Base-by-base conservation (phyloP, 768 basidiomycete genomes). In the Mycena latifolia region DNA sequence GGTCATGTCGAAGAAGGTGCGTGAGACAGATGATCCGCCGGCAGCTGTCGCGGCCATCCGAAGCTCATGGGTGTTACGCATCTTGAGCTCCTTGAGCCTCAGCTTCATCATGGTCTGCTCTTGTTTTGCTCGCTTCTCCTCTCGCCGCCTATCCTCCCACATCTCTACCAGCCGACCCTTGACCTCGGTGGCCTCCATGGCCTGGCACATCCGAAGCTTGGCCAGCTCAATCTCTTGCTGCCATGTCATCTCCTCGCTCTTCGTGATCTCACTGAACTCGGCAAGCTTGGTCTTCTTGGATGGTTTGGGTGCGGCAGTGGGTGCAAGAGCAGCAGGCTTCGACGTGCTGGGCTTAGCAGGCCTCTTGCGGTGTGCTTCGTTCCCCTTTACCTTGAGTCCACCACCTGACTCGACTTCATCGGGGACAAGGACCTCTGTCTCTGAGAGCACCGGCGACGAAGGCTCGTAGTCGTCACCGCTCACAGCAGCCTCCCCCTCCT, bases 261-360 rank as follows among this genome's bases (percentile, higher is more conserved):
- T 47, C 46, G 46, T 24, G 5, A 47, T 47, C 25, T 47, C 20
- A 10, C 20, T 43, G 20, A 43, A 43, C 41, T 43, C 41, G 41
- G 41, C 41, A 5, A 43, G 18, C 45, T 58, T 58, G 10, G 45
- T 25, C 56, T 58, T 58, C 46, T 58, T 58, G n/a, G n/a, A n/a
- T 6, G 56, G 31, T 31, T 48, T 58, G 14, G 28, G 7, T 29
- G 43, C 45, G 29, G 11, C 14, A n/a, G n/a, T n/a, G 28, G 56
- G 20, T 2, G n/a, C n/a, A 12, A 29, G 20, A 15, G n/a, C 35
- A 22, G 56, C 20, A 17, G 46, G 56, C 6, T 24, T 48, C 17
- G 56, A 48, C 35, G 56, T 35, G 18, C 20, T 33, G n/a, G 56
- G 56, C 25, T 58, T 58, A 24, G 56, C 45, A 1, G 56, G 1